These are phyloP conservation scores for Suhomyces wounanorum DNA, from an alignment of 1,139 yeast species.

Conservation along the genomic window DNA sequence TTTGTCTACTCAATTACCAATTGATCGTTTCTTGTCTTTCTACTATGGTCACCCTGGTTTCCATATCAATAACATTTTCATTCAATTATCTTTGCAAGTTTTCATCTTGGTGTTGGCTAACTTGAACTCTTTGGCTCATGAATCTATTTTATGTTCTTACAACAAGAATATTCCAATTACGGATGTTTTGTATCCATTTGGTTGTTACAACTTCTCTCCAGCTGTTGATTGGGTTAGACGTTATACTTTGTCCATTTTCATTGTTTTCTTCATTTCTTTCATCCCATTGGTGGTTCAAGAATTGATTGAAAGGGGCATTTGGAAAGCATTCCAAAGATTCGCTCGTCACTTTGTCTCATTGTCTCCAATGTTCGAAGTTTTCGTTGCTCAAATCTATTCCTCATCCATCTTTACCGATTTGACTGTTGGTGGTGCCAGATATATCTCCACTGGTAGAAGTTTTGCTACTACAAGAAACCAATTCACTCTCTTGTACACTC, in stretches of 20 bases:
- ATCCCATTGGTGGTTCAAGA: conserved; percentile 96
- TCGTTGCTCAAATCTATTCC: conserved; percentile 96
- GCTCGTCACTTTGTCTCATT: conserved; percentile 84
- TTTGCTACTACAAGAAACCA: conserved; percentile 99
- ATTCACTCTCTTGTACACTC: conserved; percentile 89
- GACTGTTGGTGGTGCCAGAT: conserved; percentile 99
- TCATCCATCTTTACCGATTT: conserved; percentile 87
- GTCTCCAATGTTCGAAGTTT: conserved; percentile 97
- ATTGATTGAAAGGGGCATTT: conserved; percentile 94
- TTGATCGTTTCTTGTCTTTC: conserved; percentile 96
- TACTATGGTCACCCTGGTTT: conserved; percentile 99
- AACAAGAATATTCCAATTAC: conserved; percentile 83
- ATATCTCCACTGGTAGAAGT: conserved; percentile 99
- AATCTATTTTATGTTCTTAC: conserved; percentile 82
- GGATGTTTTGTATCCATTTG: conserved; percentile 81
- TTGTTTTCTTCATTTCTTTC: conserved; percentile 96
- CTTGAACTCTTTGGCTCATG: conserved; percentile 89
- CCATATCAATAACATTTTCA: conserved; percentile 95
- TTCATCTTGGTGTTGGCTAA: conserved; percentile 91
- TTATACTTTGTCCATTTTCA: conserved; percentile 95
- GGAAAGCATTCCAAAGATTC: conserved; percentile 94
- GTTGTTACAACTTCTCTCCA: conserved; percentile 91
- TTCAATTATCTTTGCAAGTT: conserved; percentile 89
- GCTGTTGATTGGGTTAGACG: conserved; percentile 97
- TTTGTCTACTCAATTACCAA: conserved; percentile 94